A percentile compares a stretch with the other conserved stretches of the same genome.
Evolutionary conservation across 257 asterid species (phyloP).

Genomic region (Solanum chilense): DNA sequence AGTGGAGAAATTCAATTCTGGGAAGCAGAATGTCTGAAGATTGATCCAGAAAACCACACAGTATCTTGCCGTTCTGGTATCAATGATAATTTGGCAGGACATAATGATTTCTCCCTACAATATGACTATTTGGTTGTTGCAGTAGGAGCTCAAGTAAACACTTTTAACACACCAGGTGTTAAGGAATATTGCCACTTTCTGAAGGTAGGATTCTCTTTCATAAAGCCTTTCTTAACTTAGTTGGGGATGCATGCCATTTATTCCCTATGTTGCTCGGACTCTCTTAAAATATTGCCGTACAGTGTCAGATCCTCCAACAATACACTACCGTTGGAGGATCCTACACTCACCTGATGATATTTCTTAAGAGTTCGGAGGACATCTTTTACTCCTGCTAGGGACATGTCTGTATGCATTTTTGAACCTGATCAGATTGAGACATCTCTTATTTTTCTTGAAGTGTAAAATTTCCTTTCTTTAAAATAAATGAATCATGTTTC

Average conservation of each 20-base stretch:
- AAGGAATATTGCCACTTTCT: conserved; percentile 81
- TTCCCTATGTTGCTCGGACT: not conserved
- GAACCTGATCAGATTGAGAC: not conserved
- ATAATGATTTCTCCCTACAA: conserved; percentile 67
- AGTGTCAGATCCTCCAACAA: not conserved
- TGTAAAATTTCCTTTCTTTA: not conserved
- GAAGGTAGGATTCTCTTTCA: conserved; percentile 40
- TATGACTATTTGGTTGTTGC: conserved; percentile 88
- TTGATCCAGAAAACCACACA: conserved; percentile 55
- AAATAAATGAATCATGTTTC: not conserved
- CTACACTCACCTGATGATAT: not conserved
- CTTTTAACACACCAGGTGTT: conserved; percentile 95
- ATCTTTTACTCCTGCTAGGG: not conserved
- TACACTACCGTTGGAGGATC: not conserved
- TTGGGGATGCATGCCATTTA: not conserved
- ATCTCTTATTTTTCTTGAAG: not conserved
- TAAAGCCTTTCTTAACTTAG: not conserved
- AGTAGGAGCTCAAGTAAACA: conserved; percentile 79
- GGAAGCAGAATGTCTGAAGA: conserved; percentile 85
- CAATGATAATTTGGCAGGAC: conserved; percentile 30
- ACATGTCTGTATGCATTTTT: not conserved
- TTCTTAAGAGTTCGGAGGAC: not conserved
- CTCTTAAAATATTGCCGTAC: not conserved
- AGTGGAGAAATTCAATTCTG: conserved; percentile 41
- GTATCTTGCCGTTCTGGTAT: conserved; percentile 66